These are phyloP conservation scores for Bryoglossum gracile DNA, from an alignment of 495 filamentous ascomycete species.

Conservation along the genomic window DNA sequence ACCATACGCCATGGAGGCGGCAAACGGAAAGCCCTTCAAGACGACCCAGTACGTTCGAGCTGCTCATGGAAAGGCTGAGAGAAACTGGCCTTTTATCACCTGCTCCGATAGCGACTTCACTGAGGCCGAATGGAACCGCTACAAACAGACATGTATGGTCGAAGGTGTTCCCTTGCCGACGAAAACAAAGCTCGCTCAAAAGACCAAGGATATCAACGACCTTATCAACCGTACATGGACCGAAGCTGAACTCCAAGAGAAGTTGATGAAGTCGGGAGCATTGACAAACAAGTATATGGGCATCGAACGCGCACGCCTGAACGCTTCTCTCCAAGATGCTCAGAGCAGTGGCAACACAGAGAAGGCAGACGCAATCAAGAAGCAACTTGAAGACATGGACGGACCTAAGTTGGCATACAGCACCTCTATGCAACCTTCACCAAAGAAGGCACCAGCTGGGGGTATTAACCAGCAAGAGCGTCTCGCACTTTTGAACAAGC, in stretches of 20 bases:
- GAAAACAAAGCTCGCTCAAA: slow-evolving; percentile 52
- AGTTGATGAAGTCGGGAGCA: slow-evolving; percentile 60
- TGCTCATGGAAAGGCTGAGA: slow-evolving; percentile 68
- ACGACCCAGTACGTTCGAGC: slow-evolving; percentile 70
- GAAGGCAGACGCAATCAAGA: slow-evolving; percentile 51
- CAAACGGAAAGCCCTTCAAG: slow-evolving; percentile 61
- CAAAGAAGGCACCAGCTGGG: slow-evolving; percentile 34
- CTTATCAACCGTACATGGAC: slow-evolving; percentile 76
- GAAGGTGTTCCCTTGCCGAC: slow-evolving; percentile 68
- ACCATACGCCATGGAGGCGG: slow-evolving; percentile 68
- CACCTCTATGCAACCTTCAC: slow-evolving; percentile 42
- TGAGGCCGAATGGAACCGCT: slow-evolving; percentile 76
- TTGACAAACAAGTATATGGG: slow-evolving; percentile 48
- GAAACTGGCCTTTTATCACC: slow-evolving; percentile 73
- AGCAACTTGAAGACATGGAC: slow-evolving; percentile 59
- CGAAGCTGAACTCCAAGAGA: slow-evolving; percentile 66
- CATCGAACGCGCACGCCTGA: slow-evolving; percentile 55
- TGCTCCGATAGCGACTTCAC: slow-evolving; percentile 72
- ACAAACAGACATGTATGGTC: slow-evolving; percentile 62
- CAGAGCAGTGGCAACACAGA: slow-evolving; percentile 49
- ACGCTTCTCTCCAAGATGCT: slow-evolving; percentile 57
- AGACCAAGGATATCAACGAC: slow-evolving; percentile 73
- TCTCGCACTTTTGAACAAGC: slow-evolving; percentile 64
- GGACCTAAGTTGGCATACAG: slow-evolving; percentile 63
- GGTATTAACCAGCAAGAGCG: slow-evolving; percentile 58